These are phyloP conservation scores for Violaceomyces palustris DNA, from an alignment of 1,284 basidiomycete species.

Conservation along the genomic window DNA sequence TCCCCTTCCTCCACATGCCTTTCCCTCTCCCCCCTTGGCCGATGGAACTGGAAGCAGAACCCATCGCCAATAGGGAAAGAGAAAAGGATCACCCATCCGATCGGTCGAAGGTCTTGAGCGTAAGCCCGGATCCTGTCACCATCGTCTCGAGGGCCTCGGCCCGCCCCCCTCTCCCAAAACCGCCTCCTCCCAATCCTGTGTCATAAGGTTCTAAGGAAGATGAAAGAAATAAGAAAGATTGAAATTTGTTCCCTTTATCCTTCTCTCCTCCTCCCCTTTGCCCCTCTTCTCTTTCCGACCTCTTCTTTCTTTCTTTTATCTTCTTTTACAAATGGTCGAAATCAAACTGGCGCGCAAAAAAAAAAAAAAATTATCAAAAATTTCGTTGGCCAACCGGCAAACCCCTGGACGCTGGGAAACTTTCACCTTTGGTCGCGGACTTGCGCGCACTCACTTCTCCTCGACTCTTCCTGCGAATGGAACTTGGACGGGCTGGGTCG, in stretches of 20 bases:
- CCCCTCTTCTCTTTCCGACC: background rate
- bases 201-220: background rate
- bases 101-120: too few relatives aligned
- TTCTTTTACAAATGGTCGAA: slow-evolving; percentile 1
- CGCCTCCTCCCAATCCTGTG: background rate
- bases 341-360: background rate
- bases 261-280: background rate
- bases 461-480: background rate
- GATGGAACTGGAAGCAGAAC: background rate
- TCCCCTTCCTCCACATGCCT: background rate
- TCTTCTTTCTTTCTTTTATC: background rate
- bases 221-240: slow-evolving; percentile 19
- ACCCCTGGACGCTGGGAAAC: too few relatives aligned
- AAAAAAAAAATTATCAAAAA: background rate
- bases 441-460: background rate
- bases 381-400: too few relatives aligned
- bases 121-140: too few relatives aligned
- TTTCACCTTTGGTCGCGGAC: background rate
- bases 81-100: too few relatives aligned
- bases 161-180: background rate
- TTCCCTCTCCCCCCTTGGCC: background rate
- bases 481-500: too few relatives aligned
- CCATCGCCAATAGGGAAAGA: background rate
- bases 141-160: background rate
- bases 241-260: background rate